Evolutionary conservation across 495 filamentous ascomycete species (phyloP), one percentile per base, ranked within the genome.

Genomic region (Umbilicaria muhlenbergii): DNA sequence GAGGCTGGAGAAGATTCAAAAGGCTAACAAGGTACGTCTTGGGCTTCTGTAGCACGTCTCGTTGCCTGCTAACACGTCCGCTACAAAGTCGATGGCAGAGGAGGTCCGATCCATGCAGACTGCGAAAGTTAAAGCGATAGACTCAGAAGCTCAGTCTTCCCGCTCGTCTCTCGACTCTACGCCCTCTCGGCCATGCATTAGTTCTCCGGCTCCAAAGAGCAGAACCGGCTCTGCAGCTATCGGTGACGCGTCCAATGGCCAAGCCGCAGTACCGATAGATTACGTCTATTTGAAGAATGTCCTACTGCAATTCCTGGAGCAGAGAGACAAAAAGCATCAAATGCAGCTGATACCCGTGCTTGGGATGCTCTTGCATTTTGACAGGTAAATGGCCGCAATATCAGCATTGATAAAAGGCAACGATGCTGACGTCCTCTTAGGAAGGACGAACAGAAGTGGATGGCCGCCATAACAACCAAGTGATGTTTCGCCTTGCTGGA

Each of bases 241-340:
- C 14, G 62, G 59, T 19, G 67, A 67, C 36, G 63, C 63, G 0
- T 58, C 65, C 3, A 59, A 58, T 32, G 62, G 53, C 14, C 48
- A 47, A 17, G 52, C 51, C 3, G 46, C 45, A 37, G 55, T 53
- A 1, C 50, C 61, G 36, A 70, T 79, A 42, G 83, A 98, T 58
- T 81, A 80, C 48, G 77, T 86, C 53, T 98, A 98, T 57, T 58
- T 98, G 46, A 96, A 96, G 68, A 95, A 92, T 31, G 86, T 98
- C 33, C 69, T 98, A 18, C 62, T 96, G 36, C 89, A 95, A 60
- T 95, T 98, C 53, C 59, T 98, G 56, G 87, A 95, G 67, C 83
- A 91, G 57, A 85, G 78, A 64, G 91, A 98, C 54, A 93, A 88
- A 64, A 86, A 76, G 58, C 74, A 86, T 46, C 82, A 93, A 58